These are phyloP conservation scores for Rhodotorula kratochvilovae DNA, from an alignment of 768 basidiomycete species.

Conservation along the genomic window DNA sequence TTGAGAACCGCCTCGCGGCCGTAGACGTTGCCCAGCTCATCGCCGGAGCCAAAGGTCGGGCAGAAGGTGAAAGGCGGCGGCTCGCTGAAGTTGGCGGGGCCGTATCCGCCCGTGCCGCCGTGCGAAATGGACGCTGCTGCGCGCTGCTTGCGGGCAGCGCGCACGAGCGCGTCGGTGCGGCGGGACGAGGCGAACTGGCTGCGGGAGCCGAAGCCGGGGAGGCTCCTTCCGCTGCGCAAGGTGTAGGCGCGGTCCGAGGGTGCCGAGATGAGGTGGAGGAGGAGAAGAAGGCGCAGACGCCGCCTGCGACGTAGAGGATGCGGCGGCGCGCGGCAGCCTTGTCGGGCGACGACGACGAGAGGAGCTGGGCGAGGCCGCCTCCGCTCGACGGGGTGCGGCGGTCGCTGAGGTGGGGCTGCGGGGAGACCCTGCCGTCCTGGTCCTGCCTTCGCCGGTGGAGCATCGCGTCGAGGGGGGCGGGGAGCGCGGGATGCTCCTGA, in stretches of 20 bases:
- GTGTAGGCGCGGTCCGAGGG: slow-evolving; percentile 3
- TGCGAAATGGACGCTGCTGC: slow-evolving; percentile 30
- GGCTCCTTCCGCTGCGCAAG: slow-evolving; percentile 25
- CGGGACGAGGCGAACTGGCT: slow-evolving; percentile 27
- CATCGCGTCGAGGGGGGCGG: neutral
- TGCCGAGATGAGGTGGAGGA: slow-evolving; percentile 40
- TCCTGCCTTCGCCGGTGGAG: slow-evolving; percentile 26
- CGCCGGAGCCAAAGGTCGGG: slow-evolving; percentile 76
- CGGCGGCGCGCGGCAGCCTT: slow-evolving; percentile 18
- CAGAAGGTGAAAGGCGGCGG: slow-evolving; percentile 83
- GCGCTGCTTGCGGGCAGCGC: slow-evolving; percentile 35
- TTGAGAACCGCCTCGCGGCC: slow-evolving; percentile 64
- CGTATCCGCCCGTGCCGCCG: slow-evolving; percentile 40
- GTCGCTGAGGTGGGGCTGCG: neutral
- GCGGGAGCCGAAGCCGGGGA: slow-evolving; percentile 41
- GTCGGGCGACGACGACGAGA: slow-evolving; percentile 5
- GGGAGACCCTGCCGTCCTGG: slow-evolving; percentile 7
- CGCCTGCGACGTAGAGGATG: slow-evolving; percentile 32
- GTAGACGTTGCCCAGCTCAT: slow-evolving; percentile 72
- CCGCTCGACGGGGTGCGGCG: neutral
- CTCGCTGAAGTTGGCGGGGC: slow-evolving; percentile 43
- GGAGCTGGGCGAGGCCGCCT: slow-evolving; percentile 13
- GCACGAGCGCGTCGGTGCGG: slow-evolving; percentile 40
- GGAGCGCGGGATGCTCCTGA: neutral
- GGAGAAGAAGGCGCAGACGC: slow-evolving; percentile 36